Percentiles rank a stretch among this genome's conserved stretches.
phyloP scores from a whole-genome alignment of 2,329 filamentous ascomycete species.

The Phialophora expanda region DNA sequence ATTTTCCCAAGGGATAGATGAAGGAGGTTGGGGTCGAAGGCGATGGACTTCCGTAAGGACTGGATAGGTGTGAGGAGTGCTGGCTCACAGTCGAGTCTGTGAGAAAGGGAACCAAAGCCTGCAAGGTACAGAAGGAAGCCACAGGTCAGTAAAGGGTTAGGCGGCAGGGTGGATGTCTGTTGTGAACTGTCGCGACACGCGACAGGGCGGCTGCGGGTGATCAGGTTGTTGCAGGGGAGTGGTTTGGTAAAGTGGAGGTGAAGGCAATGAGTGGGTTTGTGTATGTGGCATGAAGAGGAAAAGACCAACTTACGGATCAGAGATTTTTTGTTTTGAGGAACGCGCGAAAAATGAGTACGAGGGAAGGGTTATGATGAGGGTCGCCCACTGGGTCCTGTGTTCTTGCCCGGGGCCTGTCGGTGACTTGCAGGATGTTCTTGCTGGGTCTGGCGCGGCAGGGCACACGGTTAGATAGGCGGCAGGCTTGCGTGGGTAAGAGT shows the following conservation, averaged over 20 bases:
- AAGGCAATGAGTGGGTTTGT: constrained; percentile 32
- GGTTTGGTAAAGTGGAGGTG: constrained; percentile 33
- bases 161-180: constrained; percentile 16
- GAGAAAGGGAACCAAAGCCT: constrained; percentile 19
- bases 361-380: constrained; percentile 36
- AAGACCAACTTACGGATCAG: constrained; percentile 15
- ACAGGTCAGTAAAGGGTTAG: constrained; percentile 28
- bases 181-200: constrained; percentile 24
- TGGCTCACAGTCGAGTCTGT: background rate
- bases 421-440: constrained; percentile 35
- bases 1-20: background rate
- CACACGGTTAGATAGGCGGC: constrained; percentile 19
- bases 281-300: constrained; percentile 25
- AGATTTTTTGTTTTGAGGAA: constrained; percentile 28
- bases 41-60: constrained; percentile 32
- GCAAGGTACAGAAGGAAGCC: constrained; percentile 32
- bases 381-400: constrained; percentile 30
- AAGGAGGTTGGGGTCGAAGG: constrained; percentile 20
- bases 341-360: constrained; percentile 25
- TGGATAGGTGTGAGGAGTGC: constrained; percentile 19
- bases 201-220: constrained; percentile 29
- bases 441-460: constrained; percentile 35
- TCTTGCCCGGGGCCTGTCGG: constrained; percentile 27
- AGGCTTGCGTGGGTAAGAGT: constrained; percentile 22
- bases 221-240: constrained; percentile 31